Evolutionary conservation across 768 basidiomycete genomes (phyloP).

Genomic region (Tricholoma flavovirens): DNA sequence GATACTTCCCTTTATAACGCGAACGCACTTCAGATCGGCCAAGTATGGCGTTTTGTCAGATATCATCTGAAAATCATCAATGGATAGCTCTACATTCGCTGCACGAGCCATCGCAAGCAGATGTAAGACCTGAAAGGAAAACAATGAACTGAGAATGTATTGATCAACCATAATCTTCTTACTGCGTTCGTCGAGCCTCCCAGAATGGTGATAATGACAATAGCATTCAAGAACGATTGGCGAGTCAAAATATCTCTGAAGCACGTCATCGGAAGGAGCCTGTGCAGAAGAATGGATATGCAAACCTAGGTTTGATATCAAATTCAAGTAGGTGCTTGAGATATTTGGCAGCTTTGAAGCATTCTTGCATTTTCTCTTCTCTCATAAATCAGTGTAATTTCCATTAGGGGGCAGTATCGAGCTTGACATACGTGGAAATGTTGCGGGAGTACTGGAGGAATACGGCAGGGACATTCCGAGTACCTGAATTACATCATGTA

Average conservation of each 20-base stretch:
- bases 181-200: slow-evolving; percentile 90
- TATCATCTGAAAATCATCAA: slow-evolving; percentile 84
- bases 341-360: slow-evolving; percentile 70
- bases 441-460: slow-evolving; percentile 73
- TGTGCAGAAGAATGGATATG: not conserved
- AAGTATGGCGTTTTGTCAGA: slow-evolving; percentile 79
- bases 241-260: slow-evolving; percentile 40
- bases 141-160: not conserved
- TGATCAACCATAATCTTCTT: slow-evolving; percentile 12
- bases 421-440: slow-evolving; percentile 49
- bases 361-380: slow-evolving; percentile 78
- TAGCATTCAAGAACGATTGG: slow-evolving; percentile 73
- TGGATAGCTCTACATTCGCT: slow-evolving; percentile 61
- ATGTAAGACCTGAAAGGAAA: slow-evolving; percentile 61
- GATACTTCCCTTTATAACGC: not conserved
- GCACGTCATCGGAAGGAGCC: not conserved
- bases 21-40: slow-evolving; percentile 68
- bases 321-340: slow-evolving; percentile 67
- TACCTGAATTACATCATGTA: slow-evolving; percentile 27
- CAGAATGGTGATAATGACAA: slow-evolving; percentile 70
- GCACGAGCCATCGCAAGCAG: slow-evolving; percentile 82
- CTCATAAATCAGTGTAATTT: not conserved
- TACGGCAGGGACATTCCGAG: slow-evolving; percentile 84
- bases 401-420: not conserved
- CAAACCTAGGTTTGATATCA: slow-evolving; percentile 76